Conservation (phyloP, 2,329 filamentous ascomycete genomes). For the Zymoseptoria passerinii region DNA sequence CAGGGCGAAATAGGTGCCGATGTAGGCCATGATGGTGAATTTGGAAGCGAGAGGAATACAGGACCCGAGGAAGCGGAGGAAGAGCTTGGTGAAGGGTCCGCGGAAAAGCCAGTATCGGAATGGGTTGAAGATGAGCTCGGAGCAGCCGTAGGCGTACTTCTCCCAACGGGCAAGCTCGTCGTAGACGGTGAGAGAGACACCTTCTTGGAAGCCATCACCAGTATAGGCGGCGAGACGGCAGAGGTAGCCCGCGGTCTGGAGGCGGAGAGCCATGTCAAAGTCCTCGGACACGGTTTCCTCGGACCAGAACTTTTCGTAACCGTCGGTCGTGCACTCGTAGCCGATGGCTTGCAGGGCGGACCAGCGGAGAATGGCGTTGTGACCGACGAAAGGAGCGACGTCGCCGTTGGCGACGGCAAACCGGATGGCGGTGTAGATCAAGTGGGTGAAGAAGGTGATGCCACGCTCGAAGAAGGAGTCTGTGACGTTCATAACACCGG, state of each 20-base stretch:
- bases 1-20: constrained; percentile 73
- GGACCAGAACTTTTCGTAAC: constrained; percentile 70
- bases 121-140: constrained; percentile 73
- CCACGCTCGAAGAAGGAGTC: constrained; percentile 51
- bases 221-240: constrained; percentile 66
- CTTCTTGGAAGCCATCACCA: constrained; percentile 71
- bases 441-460: constrained; percentile 45
- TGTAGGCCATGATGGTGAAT: constrained; percentile 67
- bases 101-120: constrained; percentile 62
- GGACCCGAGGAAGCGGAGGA: constrained; percentile 64
- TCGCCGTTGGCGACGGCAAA: constrained; percentile 72
- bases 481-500: constrained; percentile 71
- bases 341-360: constrained; percentile 65
- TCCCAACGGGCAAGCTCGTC: constrained; percentile 80
- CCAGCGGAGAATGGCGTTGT: constrained; percentile 71
- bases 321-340: constrained; percentile 60
- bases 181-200: constrained; percentile 75
- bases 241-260: constrained; percentile 64
- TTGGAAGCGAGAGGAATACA: constrained; percentile 69
- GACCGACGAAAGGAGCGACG: constrained; percentile 71
- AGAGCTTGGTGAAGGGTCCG: constrained; percentile 72
- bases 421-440: constrained; percentile 68
- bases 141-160: constrained; percentile 79
- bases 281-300: constrained; percentile 73
- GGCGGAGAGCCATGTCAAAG: constrained; percentile 71